Base-by-base conservation (phyloP, 495 filamentous ascomycete species). In the Clavariopsis aquatica region DNA sequence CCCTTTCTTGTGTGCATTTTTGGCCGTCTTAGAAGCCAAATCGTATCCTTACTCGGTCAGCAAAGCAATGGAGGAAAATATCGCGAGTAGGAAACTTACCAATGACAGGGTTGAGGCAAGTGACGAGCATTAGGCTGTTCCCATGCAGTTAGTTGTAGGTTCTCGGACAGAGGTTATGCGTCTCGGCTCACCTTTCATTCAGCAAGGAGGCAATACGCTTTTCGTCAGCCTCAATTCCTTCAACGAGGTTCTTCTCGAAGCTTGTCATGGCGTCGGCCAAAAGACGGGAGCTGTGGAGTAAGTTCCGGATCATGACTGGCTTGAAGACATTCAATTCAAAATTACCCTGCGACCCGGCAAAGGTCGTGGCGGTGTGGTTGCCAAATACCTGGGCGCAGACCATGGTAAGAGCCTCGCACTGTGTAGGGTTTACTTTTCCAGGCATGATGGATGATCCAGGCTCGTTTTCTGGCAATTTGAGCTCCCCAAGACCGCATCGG, bases 311-410 rank as follows among this genome's bases (percentile, higher is more conserved):
- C 72, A 98, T 82, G 46, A 97, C 83, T 31, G 94, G 94, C 84
- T 98, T 98, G 85, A 96, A 98, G 49, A 98, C 94, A 77, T 98
- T 98, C 69, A 98, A 85, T 76, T 98, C 94, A 72, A 98, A 98
- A 80, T 98, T 95, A 60, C 94, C 94, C 79, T 93, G 95, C 83
- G 95, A 95, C 71, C 93, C 94, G 62, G 91, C 90, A 56, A 98
- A 87, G 20, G 93, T 96, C 49, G 89, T 84, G 29, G 94, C 90
- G 47, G 89, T 87, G 76, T 98, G 87, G 82, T 98, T 98, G 69
- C 94, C 94, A 84, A 98, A 95, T 36, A 98, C 95, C 77, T 98
- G 94, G 2, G 91, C 85, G 81, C 93, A 97, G 58, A 98, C 78
- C 94, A 98, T 98, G 65, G 94, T 98, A 76, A 98, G 79, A 38